Evolutionary conservation across 352 stramenopile species (phyloP).

Genomic region (Phytophthora ramorum): DNA sequence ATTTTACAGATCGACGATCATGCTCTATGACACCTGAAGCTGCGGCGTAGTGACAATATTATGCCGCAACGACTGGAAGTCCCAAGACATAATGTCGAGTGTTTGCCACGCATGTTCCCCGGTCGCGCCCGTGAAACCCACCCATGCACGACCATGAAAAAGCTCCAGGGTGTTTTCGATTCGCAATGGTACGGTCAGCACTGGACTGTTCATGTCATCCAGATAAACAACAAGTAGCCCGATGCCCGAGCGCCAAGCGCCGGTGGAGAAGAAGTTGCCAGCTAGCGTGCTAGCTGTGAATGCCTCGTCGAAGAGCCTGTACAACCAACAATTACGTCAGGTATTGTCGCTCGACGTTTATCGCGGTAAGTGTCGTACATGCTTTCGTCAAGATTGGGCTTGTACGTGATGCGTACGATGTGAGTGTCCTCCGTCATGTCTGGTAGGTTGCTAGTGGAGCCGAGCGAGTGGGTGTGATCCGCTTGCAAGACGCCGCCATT

Average conservation of each 20-base stretch:
- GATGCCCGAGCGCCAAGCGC: conserved; percentile 66
- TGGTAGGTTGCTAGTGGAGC: conserved; percentile 67
- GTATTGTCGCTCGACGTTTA: not conserved
- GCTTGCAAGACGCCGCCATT: conserved; percentile 45
- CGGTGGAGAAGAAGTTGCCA: conserved; percentile 72
- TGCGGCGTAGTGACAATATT: conserved; percentile 31
- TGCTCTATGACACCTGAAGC: conserved; percentile 15
- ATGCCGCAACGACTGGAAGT: conserved; percentile 67
- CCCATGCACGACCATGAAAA: conserved; percentile 84
- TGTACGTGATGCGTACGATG: conserved; percentile 77
- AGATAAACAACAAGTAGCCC: conserved; percentile 89
- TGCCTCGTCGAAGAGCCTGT: conserved; percentile 62
- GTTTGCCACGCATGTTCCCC: conserved; percentile 85
- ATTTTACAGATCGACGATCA: not conserved
- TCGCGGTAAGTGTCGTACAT: conserved; percentile 39
- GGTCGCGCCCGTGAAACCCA: conserved; percentile 94
- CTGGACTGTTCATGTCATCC: conserved; percentile 82
- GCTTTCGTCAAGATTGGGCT: conserved; percentile 68
- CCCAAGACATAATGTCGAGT: conserved; percentile 90
- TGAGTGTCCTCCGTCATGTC: conserved; percentile 85
- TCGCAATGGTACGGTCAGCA: conserved; percentile 87
- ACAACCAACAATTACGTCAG: conserved; percentile 15
- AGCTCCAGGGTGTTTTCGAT: conserved; percentile 84
- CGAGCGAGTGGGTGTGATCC: conserved; percentile 83
- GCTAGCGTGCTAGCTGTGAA: conserved; percentile 65